Percentiles rank a stretch among this genome's conserved stretches.
Conservation (phyloP, 2,329 filamentous ascomycete species). For the Calycina herbarum region DNA sequence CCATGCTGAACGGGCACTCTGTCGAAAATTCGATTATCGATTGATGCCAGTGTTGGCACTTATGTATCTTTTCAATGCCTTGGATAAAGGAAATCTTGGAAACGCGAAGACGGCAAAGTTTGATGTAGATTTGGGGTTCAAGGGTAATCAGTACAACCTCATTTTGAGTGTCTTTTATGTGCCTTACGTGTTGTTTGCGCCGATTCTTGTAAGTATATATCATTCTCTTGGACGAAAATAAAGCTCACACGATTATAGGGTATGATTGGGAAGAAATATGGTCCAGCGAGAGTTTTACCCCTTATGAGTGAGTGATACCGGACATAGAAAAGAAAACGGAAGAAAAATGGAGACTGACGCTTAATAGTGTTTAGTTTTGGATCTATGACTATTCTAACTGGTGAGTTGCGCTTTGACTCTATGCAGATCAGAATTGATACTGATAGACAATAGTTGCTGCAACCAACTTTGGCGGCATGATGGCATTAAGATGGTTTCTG, state of each 20-base stretch:
- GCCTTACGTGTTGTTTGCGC: slow-evolving; percentile 70
- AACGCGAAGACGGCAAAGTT: slow-evolving; percentile 53
- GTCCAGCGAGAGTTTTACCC: slow-evolving; percentile 62
- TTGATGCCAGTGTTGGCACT: slow-evolving; percentile 54
- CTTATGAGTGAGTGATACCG: slow-evolving; percentile 47
- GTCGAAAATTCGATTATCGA: slow-evolving; percentile 55
- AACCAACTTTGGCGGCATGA: slow-evolving; percentile 63
- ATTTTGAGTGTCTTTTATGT: slow-evolving; percentile 73
- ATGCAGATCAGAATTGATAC: background rate
- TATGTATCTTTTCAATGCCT: slow-evolving; percentile 52
- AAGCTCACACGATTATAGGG: slow-evolving; percentile 46
- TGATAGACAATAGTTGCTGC: slow-evolving; percentile 44
- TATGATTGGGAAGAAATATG: slow-evolving; percentile 68
- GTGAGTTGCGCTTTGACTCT: slow-evolving; percentile 37
- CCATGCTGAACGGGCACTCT: slow-evolving; percentile 50
- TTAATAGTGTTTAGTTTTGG: slow-evolving; percentile 61
- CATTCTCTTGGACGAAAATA: slow-evolving; percentile 66
- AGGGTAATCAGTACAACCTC: slow-evolving; percentile 65
- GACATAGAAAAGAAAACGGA: background rate
- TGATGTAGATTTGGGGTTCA: slow-evolving; percentile 56
- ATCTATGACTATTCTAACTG: slow-evolving; percentile 53
- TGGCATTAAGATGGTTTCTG: slow-evolving; percentile 68
- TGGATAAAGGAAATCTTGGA: slow-evolving; percentile 53
- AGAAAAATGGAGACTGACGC: background rate
- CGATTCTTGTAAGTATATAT: slow-evolving; percentile 49